Conservation (phyloP, 2,329 filamentous ascomycete species). For the Exophiala xenobiotica region DNA sequence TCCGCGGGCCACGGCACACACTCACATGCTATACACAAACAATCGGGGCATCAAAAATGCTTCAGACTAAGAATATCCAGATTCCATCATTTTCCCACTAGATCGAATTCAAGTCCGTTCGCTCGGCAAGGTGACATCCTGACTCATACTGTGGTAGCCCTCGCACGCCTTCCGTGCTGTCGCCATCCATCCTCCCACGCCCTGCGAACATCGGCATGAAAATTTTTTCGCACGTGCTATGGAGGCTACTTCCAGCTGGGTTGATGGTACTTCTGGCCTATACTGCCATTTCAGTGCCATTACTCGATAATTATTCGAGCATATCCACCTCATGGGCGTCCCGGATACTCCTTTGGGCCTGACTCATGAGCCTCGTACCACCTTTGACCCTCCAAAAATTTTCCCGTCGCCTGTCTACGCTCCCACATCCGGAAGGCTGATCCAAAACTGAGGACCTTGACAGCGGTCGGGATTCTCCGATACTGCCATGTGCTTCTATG, state of each 20-base stretch:
- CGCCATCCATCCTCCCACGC: conserved; percentile 8
- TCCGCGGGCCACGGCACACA: no score
- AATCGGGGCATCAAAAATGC: no score
- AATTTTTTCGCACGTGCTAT: conserved; percentile 21
- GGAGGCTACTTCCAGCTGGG: conserved; percentile 8
- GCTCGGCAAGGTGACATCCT: conserved; percentile 17
- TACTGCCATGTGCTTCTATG: not conserved
- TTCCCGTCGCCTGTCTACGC: not conserved
- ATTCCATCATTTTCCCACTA: no score
- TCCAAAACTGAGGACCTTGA: not conserved
- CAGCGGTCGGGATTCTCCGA: not conserved
- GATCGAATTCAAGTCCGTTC: no score
- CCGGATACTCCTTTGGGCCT: not conserved
- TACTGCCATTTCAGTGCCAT: conserved; percentile 6
- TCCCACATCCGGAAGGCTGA: not conserved
- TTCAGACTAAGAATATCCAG: not conserved
- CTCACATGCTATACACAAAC: no score
- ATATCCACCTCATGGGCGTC: no score
- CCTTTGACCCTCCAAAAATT: not conserved
- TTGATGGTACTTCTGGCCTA: not conserved
- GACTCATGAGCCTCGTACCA: conserved; percentile 1
- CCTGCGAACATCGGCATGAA: not conserved
- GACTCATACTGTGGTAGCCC: conserved; percentile 19
- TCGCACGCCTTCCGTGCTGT: no score
- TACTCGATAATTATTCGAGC: conserved; percentile 26